phyloP scores from a whole-genome alignment of 2,329 filamentous ascomycete genomes.

The Aspergillus felis region DNA sequence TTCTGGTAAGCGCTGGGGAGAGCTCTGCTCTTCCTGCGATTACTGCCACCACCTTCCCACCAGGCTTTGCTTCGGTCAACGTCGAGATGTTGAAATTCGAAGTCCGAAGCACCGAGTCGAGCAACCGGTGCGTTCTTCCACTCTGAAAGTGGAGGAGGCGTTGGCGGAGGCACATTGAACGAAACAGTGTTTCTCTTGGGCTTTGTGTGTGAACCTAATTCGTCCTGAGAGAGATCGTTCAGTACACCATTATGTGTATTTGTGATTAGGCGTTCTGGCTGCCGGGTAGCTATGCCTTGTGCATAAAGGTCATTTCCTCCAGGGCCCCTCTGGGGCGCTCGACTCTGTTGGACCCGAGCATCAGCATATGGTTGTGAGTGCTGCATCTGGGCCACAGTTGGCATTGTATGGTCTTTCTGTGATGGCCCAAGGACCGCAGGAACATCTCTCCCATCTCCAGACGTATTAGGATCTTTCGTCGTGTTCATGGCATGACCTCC shows the following conservation, averaged over 20 bases:
- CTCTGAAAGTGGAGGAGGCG: slow-evolving; percentile 50
- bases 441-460: neutral
- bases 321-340: slow-evolving; percentile 1
- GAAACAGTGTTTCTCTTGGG: slow-evolving; percentile 41
- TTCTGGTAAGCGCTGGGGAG: slow-evolving; percentile 34
- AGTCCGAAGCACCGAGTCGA: slow-evolving; percentile 54
- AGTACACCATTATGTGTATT: neutral
- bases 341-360: neutral
- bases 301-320: neutral
- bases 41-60: slow-evolving; percentile 65
- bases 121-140: slow-evolving; percentile 68
- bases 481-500: slow-evolving; percentile 4
- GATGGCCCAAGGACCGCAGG: neutral
- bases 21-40: slow-evolving; percentile 46
- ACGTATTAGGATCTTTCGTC: slow-evolving; percentile 4
- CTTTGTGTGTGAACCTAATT: slow-evolving; percentile 23
- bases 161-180: slow-evolving; percentile 45
- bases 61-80: slow-evolving; percentile 59
- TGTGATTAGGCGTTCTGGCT: neutral
- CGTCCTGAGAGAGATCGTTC: slow-evolving; percentile 8
- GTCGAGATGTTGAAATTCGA: slow-evolving; percentile 54
- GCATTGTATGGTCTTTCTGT: neutral
- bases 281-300: neutral
- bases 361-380: neutral
- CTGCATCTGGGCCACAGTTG: neutral